Base-by-base conservation (phyloP, 768 basidiomycete genomes). In the Psilocybe cyanescens region DNA sequence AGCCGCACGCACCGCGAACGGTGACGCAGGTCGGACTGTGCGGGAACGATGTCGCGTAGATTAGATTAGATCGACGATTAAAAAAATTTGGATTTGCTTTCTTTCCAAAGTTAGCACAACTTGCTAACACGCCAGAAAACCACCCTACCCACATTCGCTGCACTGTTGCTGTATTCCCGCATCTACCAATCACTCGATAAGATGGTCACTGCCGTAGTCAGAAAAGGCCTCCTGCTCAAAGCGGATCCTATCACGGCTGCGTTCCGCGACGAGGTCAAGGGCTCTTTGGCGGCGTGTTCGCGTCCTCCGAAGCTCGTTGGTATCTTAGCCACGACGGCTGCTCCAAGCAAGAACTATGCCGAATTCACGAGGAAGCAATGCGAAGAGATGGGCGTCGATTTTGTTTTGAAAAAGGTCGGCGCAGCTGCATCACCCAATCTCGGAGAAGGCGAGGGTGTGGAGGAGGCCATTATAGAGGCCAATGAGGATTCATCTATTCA, bases 391-490 rank as follows among this genome's bases (percentile, higher is more conserved):
- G 96, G 95, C 0, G 88, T 99, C 55, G 84, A 88, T 37, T 99
- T 95, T 72, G 87, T 92, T 54, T 80, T 99, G 60, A 87, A 86
- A 68, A 79, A 77, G 61, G 88, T 87, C 6, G 94, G 91, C 0
- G 83, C 85, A 4, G 88, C 88, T 3, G 75, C 81, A 24, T 80
- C 81, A 24, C 78, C 77, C 3, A 81, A 83, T 71, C 76, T 86
- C 5, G 85, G 80, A 0, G 91, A 92, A 48, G 93, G 93, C 0
- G 94, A 95, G 31, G 95, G 93, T 9, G 95, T 95, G 7, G 97
- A 99, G 74, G 93, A 97, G 73, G 96, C 92, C 7, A 97, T 99
- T 66, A 89, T 98, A 33, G 92, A 95, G 69, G 95, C 96, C 7
- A 99, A 99, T 70, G 91, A 91, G 63, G 95, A 99, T 70, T 78